Evolutionary conservation across 441 rosid genomes (phyloP), one percentile per base, ranked within the genome.

Genomic region (Adansonia rubrostipa): DNA sequence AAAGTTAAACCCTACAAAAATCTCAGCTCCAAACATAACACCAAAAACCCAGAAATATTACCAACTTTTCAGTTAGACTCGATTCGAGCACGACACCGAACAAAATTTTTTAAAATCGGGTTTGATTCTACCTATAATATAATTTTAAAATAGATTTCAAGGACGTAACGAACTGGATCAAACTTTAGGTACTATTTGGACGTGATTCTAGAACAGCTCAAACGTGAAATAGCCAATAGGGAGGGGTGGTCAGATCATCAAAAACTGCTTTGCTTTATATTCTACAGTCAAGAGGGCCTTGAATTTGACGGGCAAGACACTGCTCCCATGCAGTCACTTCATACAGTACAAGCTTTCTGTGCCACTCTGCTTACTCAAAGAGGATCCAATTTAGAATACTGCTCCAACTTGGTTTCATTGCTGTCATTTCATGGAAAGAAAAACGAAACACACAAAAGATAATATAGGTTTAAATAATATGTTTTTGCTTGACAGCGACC

Each of bases 321-420:
- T 84, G 85, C 76, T 24, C 28, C 81, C 87, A 77, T 83, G 82
- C 89, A 80, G 90, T 90, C 92, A 86, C 86, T 80, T 90, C 92
- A 79, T 76, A 24, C 90, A 80, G 86, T 82, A 79, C 87, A 57
- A 65, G 77, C 50, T 44, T 54, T 78, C 28, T 24, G 80, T 83
- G 83, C 78, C 80, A 17, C 82, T 80, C 87, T 85, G 87, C 81
- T 17, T 9, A 79, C 14, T 57, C 4, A 68, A 42, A 68, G 47
- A 24, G 54, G 74, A 78, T 84, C 83, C 73, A 75, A 85, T 79
- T 83, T 83, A 80, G 75, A 66, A 66, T 74, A 78, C 82, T 74
- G 81, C 77, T 76, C 78, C 74, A 75, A 17, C 76, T 74, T 75
- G 80, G 82, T 74, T 81, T 24, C 83, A 60, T 82, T 74, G 80